Base-by-base conservation (phyloP, 768 basidiomycete genomes). In the Lactarius hengduanensis region DNA sequence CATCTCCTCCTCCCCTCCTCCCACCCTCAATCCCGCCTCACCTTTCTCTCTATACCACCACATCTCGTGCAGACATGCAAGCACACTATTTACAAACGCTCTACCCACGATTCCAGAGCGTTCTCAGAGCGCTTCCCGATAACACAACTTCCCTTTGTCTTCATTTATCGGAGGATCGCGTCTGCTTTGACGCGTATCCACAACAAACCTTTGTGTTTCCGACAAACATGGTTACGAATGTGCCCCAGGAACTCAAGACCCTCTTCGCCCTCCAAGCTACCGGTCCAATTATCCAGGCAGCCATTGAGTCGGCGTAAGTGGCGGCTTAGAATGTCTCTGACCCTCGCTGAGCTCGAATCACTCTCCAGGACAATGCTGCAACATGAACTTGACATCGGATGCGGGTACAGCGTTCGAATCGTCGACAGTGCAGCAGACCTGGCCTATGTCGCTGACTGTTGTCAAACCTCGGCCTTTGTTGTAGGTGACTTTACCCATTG, bases 271-370 rank as follows among this genome's bases (percentile, higher is more conserved):
- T 67, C 8, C 57, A 60, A 16, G 41, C n/a, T 0, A 34, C 57
- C 1, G 62, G 40, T 6, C 1, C 5, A 0, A 1, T 10, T 8
- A 50, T 56, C 0, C 9, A 0, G 11, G 28, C 15, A 0, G 28
- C 43, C 28, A 63, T 67, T 2, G 38, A 60, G 6, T 55, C 26
- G 20, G 53, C 43, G 66, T 67, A 47, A 40, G 66, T 67, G 2
- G 34, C 28, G 3, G 18, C 10, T 30, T 11, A 38, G 34, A 15
- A 15, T 4, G 2, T 11, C 40, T 7, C 4, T 20, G 16, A 36
- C 16, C 22, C 26, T 53, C 57, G 15, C 57, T 54, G 30, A 62
- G 1, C 47, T 34, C 26, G 11, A 9, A n/a, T 54, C 18, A 0
- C 40, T 54, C 40, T 58, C 18, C 15, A 67, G 66, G 8, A 26